Evolutionary conservation across 441 rosid species (phyloP).

Genomic region (Raphanus hybrid): DNA sequence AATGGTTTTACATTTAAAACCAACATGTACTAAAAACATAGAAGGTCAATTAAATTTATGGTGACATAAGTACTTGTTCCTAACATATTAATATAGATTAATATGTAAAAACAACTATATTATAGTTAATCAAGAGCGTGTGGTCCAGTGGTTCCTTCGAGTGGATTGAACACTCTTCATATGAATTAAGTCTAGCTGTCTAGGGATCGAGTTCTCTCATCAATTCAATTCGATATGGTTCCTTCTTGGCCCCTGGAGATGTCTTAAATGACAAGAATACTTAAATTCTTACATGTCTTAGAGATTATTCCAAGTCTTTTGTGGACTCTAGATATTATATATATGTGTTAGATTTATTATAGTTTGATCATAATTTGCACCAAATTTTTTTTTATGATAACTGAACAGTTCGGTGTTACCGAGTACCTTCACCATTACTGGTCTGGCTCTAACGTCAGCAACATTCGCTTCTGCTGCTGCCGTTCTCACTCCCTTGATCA

Average conservation of each 20-base stretch:
- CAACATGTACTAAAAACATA: conserved; percentile 2
- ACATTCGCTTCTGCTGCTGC: conserved; percentile 53
- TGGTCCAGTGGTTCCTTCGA: neutral
- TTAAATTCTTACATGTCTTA: neutral
- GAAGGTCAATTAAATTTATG: neutral
- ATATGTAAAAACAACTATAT: neutral
- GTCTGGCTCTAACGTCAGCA: conserved; percentile 58
- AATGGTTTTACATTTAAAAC: neutral
- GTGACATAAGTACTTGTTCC: neutral
- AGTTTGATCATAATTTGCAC: neutral
- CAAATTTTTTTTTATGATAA: neutral
- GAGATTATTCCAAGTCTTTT: neutral
- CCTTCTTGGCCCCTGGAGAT: neutral
- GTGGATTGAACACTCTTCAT: neutral
- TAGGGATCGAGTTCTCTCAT: neutral
- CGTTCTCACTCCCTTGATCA: conserved; percentile 52
- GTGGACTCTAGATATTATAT: neutral
- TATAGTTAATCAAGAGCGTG: neutral
- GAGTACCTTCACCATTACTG: conserved; percentile 47
- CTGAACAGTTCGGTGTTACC: conserved; percentile 50
- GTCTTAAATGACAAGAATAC: neutral
- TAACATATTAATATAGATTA: neutral
- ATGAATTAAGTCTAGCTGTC: neutral
- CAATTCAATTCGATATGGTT: neutral
- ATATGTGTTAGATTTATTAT: neutral